Percentiles rank a stretch among this genome's conserved stretches.
These are phyloP conservation scores for Apiospora saccharicola DNA, from an alignment of 2,329 filamentous ascomycete species.

Conservation along the genomic window DNA sequence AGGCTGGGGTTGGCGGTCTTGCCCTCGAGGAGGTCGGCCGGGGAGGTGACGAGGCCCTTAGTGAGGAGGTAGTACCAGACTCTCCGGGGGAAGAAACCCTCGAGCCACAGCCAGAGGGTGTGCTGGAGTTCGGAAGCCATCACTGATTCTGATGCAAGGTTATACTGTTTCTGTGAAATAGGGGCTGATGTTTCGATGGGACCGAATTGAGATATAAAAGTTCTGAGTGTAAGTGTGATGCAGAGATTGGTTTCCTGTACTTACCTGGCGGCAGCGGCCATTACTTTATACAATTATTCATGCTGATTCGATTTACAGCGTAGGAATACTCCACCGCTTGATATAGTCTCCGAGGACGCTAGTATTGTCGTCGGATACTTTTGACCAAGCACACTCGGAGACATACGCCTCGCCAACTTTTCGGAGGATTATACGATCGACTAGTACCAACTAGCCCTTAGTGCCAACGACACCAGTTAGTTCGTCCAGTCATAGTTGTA, in stretches of 20 bases:
- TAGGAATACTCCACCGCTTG: background rate
- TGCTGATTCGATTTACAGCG: background rate
- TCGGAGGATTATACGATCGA: background rate
- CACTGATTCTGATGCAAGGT: background rate
- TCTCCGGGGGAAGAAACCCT: background rate
- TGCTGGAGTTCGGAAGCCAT: conserved; percentile 5
- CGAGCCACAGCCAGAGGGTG: conserved; percentile 20
- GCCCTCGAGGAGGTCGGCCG: conserved; percentile 14
- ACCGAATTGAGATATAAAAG: background rate
- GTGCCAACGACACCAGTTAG: background rate
- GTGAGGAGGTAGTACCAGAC: conserved; percentile 17
- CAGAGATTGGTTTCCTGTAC: background rate
- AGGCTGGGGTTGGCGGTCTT: background rate
- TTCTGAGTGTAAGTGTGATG: background rate
- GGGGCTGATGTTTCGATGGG: background rate
- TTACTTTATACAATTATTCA: background rate
- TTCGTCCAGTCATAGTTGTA: background rate
- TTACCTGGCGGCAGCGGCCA: too few species aligned
- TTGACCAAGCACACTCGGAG: background rate
- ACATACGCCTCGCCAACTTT: background rate
- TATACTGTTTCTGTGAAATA: background rate
- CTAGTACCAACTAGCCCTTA: background rate
- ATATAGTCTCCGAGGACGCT: conserved; percentile 1
- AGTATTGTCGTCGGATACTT: background rate
- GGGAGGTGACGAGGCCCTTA: background rate